These are phyloP conservation scores for Sclerotinia nivalis DNA, from an alignment of 2,329 filamentous ascomycete genomes.

Conservation along the genomic window DNA sequence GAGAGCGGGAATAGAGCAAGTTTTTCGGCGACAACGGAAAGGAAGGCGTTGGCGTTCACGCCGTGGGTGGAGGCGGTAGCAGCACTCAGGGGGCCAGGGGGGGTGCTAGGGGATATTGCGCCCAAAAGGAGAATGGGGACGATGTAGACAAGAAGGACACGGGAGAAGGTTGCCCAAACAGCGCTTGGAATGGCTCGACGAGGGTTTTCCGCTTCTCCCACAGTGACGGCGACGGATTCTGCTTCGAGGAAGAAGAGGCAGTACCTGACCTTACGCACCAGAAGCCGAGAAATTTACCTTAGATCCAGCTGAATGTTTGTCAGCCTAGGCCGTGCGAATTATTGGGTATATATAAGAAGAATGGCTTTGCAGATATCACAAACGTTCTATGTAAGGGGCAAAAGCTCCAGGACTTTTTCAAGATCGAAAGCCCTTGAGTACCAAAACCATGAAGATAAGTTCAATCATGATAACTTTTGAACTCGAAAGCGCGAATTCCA, in stretches of 20 bases:
- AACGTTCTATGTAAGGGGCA: not conserved
- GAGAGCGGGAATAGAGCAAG: conserved; percentile 61
- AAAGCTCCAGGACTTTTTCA: conserved; percentile 49
- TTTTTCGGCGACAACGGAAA: conserved; percentile 61
- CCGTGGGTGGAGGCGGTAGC: conserved; percentile 45
- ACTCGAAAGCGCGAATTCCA: conserved; percentile 61
- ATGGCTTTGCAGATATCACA: too few relatives aligned
- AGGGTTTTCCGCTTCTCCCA: conserved; percentile 64
- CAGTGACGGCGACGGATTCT: conserved; percentile 63
- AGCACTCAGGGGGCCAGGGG: not conserved
- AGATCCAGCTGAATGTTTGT: conserved; percentile 37
- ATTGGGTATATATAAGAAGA: not conserved
- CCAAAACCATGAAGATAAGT: conserved; percentile 63
- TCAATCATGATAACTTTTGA: conserved; percentile 66
- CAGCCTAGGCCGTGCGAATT: conserved; percentile 14
- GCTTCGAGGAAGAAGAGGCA: conserved; percentile 62
- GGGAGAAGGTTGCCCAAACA: conserved; percentile 60
- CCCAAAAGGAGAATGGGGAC: conserved; percentile 62
- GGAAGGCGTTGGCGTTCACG: conserved; percentile 50
- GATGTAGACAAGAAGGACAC: conserved; percentile 64
- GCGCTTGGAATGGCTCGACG: conserved; percentile 67
- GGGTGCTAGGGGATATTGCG: conserved; percentile 62
- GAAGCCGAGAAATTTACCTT: conserved; percentile 58
- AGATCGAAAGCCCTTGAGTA: conserved; percentile 52
- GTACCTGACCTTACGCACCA: conserved; percentile 54